Evolutionary conservation across 225 moss, liverwort and hornwort genomes (phyloP).

Genomic region (Pleurozium schreberi): DNA sequence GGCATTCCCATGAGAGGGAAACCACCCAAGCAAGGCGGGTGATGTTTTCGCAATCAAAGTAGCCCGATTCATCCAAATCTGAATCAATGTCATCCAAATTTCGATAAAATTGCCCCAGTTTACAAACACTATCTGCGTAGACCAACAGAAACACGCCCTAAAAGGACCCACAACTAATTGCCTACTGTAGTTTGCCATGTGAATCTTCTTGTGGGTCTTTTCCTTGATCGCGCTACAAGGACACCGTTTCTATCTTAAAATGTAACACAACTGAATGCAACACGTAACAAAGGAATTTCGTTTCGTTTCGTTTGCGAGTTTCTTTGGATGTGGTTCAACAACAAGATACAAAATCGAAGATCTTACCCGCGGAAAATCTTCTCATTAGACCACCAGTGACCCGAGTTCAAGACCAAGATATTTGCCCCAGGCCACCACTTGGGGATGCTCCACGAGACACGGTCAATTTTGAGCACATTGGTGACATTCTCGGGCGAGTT

Average conservation of each 20-base stretch:
- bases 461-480: constrained; percentile 41
- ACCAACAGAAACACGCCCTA: neutral
- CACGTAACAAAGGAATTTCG: too few relatives aligned
- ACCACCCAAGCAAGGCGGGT: neutral
- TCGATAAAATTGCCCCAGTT: neutral
- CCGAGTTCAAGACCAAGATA: constrained; percentile 63
- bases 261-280: neutral
- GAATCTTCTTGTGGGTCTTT: neutral
- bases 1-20: neutral
- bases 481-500: constrained; percentile 23
- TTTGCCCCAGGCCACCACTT: constrained; percentile 53
- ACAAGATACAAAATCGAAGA: neutral
- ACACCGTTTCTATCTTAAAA: neutral
- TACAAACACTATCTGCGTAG: neutral
- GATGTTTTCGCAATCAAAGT: too few relatives aligned
- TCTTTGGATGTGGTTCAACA: too few relatives aligned
- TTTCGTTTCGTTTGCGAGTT: neutral
- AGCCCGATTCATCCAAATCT: too few relatives aligned
- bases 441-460: constrained; percentile 19
- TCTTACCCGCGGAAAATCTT: constrained; percentile 61
- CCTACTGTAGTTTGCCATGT: neutral
- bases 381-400: constrained; percentile 79
- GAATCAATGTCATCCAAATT: neutral
- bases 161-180: neutral
- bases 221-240: too few relatives aligned